These are phyloP conservation scores for Ilyonectria sp. DNA, from an alignment of 2,329 filamentous ascomycete species.

Conservation along the genomic window DNA sequence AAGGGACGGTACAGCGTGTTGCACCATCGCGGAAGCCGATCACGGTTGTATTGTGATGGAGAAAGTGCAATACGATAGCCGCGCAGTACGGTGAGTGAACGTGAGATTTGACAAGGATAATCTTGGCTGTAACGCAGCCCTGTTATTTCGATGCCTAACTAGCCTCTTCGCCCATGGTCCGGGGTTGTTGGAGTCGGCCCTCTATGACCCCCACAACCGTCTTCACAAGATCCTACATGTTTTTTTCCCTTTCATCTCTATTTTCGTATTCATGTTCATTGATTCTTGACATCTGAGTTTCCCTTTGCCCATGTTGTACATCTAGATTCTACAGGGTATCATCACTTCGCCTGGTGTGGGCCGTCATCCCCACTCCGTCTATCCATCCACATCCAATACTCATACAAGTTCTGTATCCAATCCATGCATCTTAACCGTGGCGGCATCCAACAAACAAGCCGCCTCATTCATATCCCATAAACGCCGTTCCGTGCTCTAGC, in stretches of 20 bases:
- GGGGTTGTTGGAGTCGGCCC: background rate
- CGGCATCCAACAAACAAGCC: constrained; percentile 9
- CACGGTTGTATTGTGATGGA: too few species aligned
- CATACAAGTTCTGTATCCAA: constrained; percentile 17
- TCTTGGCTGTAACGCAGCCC: background rate
- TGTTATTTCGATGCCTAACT: background rate
- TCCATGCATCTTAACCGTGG: constrained; percentile 7
- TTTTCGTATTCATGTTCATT: constrained; percentile 6
- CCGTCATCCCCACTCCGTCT: constrained; percentile 12
- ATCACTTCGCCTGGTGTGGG: constrained; percentile 6
- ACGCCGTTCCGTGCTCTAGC: constrained; percentile 20
- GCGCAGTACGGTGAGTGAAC: too few species aligned
- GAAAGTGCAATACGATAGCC: too few species aligned
- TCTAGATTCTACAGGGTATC: constrained; percentile 30
- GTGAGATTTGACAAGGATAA: background rate
- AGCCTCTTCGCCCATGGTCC: background rate
- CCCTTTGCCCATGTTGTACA: constrained; percentile 24
- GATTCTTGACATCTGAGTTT: constrained; percentile 2
- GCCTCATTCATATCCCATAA: constrained; percentile 27
- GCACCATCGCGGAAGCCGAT: too few species aligned
- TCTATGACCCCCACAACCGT: background rate
- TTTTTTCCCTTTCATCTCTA: background rate
- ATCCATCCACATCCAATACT: constrained; percentile 22
- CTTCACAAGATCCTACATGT: background rate
- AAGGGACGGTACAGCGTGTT: too few species aligned